Conservation (phyloP, 1,139 yeast genomes). For the Saccharomyces hybrid region DNA sequence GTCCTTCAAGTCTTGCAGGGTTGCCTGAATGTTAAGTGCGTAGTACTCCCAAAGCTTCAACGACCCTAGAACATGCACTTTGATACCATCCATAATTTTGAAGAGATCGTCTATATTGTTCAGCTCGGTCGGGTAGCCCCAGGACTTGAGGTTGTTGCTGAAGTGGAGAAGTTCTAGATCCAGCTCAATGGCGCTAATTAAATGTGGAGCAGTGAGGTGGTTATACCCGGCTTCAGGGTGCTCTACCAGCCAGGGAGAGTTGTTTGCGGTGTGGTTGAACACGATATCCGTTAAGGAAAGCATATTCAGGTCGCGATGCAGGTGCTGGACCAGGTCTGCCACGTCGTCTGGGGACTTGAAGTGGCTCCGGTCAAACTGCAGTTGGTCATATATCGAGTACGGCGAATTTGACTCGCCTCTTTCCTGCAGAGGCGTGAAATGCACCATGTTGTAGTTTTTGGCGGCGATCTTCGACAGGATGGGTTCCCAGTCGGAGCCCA, state of each 20-base stretch:
- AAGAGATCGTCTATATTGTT: conserved; percentile 47
- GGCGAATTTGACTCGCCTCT: conserved; percentile 90
- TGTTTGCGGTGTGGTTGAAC: conserved; percentile 88
- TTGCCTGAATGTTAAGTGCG: conserved; percentile 49
- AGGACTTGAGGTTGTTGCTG: conserved; percentile 45
- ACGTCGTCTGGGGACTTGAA: conserved; percentile 50
- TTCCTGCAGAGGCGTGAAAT: conserved; percentile 86
- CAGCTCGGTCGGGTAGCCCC: conserved; percentile 56
- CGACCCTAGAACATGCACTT: conserved; percentile 55
- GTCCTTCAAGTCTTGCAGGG: conserved; percentile 27
- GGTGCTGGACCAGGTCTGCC: conserved; percentile 37
- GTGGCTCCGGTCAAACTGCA: conserved; percentile 58
- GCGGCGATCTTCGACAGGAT: conserved; percentile 52
- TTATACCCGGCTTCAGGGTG: conserved; percentile 92
- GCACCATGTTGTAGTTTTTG: conserved; percentile 91
- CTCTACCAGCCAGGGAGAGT: conserved; percentile 74
- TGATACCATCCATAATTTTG: conserved; percentile 56
- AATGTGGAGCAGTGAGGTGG: conserved; percentile 79
- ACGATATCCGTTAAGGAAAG: conserved; percentile 86
- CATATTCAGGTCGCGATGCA: conserved; percentile 52
- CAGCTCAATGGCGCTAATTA: conserved; percentile 73
- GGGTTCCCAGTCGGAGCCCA: conserved; percentile 70
- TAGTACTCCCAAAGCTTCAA: conserved; percentile 84
- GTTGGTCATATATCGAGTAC: conserved; percentile 82
- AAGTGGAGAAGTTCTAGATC: conserved; percentile 62